A percentile compares a stretch with the other conserved stretches of the same genome.
These are phyloP conservation scores for Zea luxurians DNA, from an alignment of 176 grass and related monocot species.

Conservation along the genomic window DNA sequence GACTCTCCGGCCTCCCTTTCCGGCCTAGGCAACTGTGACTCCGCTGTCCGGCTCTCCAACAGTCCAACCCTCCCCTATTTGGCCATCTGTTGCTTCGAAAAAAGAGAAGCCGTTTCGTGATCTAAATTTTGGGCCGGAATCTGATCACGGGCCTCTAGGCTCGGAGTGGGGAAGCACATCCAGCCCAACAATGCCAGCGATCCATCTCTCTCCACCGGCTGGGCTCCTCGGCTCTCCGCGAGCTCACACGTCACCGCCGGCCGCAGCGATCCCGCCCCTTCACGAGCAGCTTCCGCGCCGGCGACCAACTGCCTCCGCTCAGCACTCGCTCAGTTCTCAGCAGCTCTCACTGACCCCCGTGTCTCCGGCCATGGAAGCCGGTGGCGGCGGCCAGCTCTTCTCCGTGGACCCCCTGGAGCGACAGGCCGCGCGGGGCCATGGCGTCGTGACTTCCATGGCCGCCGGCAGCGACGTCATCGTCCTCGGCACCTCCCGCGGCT, in stretches of 20 bases:
- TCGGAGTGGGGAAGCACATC: no score
- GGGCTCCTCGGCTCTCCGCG: no score
- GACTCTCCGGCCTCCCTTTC: no score
- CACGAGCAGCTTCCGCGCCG: background rate
- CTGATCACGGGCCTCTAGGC: no score
- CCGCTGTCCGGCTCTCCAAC: no score
- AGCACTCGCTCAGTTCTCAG: background rate
- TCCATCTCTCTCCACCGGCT: slow-evolving; percentile 3
- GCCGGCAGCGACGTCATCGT: slow-evolving; percentile 93
- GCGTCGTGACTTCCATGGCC: slow-evolving; percentile 80
- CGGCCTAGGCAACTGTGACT: no score
- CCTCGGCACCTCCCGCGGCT: slow-evolving; percentile 85
- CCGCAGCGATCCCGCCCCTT: background rate
- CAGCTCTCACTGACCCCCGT: background rate
- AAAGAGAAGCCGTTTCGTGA: no score
- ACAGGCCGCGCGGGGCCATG: slow-evolving; percentile 76
- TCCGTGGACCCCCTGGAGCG: slow-evolving; percentile 82
- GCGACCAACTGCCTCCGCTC: background rate
- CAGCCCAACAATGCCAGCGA: no score
- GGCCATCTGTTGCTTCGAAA: no score
- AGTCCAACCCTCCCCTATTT: no score
- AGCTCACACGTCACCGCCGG: no score
- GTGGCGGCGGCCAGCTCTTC: slow-evolving; percentile 57
- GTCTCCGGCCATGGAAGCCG: slow-evolving; percentile 31
- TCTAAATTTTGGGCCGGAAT: no score